Base-by-base conservation (phyloP, 208 protist species). In the Crithidia mellificae region DNA sequence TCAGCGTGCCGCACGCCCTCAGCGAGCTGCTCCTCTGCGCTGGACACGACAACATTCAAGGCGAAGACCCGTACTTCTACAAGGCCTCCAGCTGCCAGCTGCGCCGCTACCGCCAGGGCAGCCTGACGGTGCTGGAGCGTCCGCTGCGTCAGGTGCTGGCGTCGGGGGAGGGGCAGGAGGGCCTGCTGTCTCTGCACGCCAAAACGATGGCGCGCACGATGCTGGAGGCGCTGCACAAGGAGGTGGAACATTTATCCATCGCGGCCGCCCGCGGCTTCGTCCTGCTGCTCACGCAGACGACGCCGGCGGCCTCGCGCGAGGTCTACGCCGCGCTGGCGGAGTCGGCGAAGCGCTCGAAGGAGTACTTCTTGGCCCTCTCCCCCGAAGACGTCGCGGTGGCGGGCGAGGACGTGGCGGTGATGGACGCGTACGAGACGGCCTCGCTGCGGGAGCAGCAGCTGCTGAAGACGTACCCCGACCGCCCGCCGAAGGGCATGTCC, bases 401-500 rank as follows among this genome's bases (percentile, higher is more conserved):
- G 3, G 76, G 83, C 17, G 78, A 85, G 52, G 78, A 78, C 47
- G 25, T 65, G 6, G 67, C 81, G 12, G 73, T 72, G 34, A 74
- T 90, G 63, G 57, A 68, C 22, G 59, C 62, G 25, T 96, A 89
- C 65, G 88, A 93, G 75, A 80, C 77, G 17, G 14, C n/a, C 34
- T 55, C 77, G 25, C 74, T 96, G 22, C 69, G 77, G 17, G 83
- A 84, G 54, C 81, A 82, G 75, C 83, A 91, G 56, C 77, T 96
- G 29, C 75, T 94, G 34, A 94, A 94, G 75, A 78, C 56, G 29
- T 93, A 93, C 80, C 67, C 87, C 1, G 77, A 87, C 15, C 80
- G 81, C 56, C 83, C 91, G 6, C 91, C 91, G 19, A 96, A 96
- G 74, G 91, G 91, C 44, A 83, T 90, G 72, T 78, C 74, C 9